These are phyloP conservation scores for Flaveria robusta DNA, from an alignment of 129 eudicot species.

Conservation along the genomic window DNA sequence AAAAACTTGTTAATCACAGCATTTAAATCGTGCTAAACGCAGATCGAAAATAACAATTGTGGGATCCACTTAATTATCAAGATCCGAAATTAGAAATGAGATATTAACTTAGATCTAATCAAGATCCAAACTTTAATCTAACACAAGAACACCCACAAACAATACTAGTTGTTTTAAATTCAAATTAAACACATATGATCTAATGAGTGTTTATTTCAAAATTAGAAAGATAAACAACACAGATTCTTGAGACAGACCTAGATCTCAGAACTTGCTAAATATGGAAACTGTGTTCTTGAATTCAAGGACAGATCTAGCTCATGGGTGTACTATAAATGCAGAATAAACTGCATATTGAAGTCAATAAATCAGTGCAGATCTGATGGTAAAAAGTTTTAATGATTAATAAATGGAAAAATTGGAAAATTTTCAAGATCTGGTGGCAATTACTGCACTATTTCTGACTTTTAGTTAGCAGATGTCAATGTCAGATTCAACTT, in stretches of 20 bases:
- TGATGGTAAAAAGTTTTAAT: conserved; percentile 26
- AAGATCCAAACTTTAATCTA: conserved; percentile 26
- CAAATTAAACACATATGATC: conserved; percentile 18
- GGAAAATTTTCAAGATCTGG: conserved; percentile 43
- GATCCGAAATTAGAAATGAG: background rate
- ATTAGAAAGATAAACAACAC: conserved; percentile 24
- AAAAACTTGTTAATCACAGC: conserved; percentile 7
- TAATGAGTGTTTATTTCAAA: conserved; percentile 7
- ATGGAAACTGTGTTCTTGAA: conserved; percentile 32
- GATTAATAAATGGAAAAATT: conserved; percentile 21
- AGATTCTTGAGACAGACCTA: conserved; percentile 9
- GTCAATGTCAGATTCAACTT: conserved; percentile 41
- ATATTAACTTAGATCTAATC: conserved; percentile 19
- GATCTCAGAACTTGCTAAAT: conserved; percentile 27
- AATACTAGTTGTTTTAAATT: background rate
- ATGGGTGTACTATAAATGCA: conserved; percentile 10
- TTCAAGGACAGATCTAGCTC: conserved; percentile 35
- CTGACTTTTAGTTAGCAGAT: conserved; percentile 29
- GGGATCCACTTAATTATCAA: conserved; percentile 4
- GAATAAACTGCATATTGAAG: conserved; percentile 18
- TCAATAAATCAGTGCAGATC: conserved; percentile 46
- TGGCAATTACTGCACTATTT: conserved; percentile 33
- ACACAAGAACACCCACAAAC: conserved; percentile 26
- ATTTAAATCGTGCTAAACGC: background rate
- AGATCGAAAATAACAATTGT: background rate